Conservation (phyloP, 129 eudicot species). For the Chrysanthemum makinoi region DNA sequence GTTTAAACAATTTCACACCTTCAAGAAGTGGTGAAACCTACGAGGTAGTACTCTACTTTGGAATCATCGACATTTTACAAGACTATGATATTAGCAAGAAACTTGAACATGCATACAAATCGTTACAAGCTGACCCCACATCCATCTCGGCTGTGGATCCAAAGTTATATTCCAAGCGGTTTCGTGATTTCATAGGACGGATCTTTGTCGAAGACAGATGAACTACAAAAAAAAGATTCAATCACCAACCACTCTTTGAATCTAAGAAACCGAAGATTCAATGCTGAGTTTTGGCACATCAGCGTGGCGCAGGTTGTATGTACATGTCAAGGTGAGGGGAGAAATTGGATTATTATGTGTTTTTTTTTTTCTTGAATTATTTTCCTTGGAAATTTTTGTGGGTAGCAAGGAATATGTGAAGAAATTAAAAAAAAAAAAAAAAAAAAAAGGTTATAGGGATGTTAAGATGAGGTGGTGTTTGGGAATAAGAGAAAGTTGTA, state of each 20-base stretch:
- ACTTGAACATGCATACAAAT: constrained; percentile 95
- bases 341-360: constrained; percentile 28
- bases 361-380: constrained; percentile 19
- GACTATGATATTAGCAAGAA: constrained; percentile 96
- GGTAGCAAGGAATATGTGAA: constrained; percentile 47
- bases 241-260: constrained; percentile 24
- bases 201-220: constrained; percentile 83
- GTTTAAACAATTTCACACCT: constrained; percentile 48
- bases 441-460: constrained; percentile 18
- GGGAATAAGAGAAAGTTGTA: constrained; percentile 67
- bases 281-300: constrained; percentile 48
- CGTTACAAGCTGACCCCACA: constrained; percentile 84
- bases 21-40: constrained; percentile 63
- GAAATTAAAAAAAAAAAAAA: constrained; percentile 20
- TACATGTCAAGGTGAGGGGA: constrained; percentile 41
- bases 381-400: constrained; percentile 41
- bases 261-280: constrained; percentile 19
- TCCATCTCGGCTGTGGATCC: constrained; percentile 99
- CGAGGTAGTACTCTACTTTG: constrained; percentile 94
- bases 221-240: constrained; percentile 28
- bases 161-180: constrained; percentile 83
- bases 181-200: constrained; percentile 78
- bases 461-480: constrained; percentile 26
- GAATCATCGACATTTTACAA: constrained; percentile 89
- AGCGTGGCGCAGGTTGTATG: constrained; percentile 36